Percentiles rank a stretch among this genome's conserved stretches.
Evolutionary conservation across 2,329 filamentous ascomycete genomes (phyloP).

Genomic region (Alternaria angustiovoidea): DNA sequence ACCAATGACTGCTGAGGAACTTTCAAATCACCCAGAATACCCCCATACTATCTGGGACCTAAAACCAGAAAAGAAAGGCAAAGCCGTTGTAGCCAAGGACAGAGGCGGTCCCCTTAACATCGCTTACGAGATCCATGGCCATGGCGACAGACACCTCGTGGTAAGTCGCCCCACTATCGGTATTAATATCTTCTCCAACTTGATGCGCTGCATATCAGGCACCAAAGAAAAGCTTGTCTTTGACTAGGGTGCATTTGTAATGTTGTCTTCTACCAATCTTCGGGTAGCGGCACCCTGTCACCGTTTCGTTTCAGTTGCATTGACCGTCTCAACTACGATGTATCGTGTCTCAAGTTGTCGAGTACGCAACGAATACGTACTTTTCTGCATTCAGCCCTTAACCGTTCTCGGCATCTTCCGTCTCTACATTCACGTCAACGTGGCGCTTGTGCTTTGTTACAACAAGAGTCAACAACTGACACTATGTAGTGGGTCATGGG

Average conservation of each 20-base stretch:
- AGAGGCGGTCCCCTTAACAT: constrained; percentile 80
- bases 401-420: constrained; percentile 5
- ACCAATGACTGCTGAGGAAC: constrained; percentile 63
- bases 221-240: constrained; percentile 2
- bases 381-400: constrained; percentile 7
- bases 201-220: constrained; percentile 26
- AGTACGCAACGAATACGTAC: constrained; percentile 15
- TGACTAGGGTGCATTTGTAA: constrained; percentile 32
- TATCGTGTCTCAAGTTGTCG: constrained; percentile 39
- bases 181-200: constrained; percentile 19
- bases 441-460: neutral
- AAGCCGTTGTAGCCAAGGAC: constrained; percentile 69
- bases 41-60: constrained; percentile 73
- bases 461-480: constrained; percentile 16
- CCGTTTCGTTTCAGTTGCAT: constrained; percentile 51
- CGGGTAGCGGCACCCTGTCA: constrained; percentile 18
- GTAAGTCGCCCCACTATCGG: constrained; percentile 61
- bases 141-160: constrained; percentile 74
- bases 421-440: neutral
- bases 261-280: constrained; percentile 15
- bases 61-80: constrained; percentile 69
- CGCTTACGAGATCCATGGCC: constrained; percentile 81
- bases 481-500: constrained; percentile 77
- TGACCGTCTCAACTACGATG: constrained; percentile 42
- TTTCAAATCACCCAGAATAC: constrained; percentile 71